Evolutionary conservation across 208 protist species (phyloP).

Genomic region (Polymyxa betae): DNA sequence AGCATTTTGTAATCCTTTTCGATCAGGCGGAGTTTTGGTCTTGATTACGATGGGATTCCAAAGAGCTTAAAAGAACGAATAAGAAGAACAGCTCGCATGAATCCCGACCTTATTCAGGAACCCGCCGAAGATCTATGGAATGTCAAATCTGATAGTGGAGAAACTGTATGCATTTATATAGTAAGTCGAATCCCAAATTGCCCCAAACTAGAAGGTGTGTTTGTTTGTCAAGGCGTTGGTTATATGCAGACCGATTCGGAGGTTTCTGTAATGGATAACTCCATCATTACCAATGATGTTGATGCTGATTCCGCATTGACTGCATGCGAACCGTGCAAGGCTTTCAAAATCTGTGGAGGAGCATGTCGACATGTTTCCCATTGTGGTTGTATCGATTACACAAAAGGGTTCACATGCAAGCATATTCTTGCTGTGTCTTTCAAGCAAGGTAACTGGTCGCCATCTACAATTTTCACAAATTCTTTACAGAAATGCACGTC

Average conservation of each 20-base stretch:
- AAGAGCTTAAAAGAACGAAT: neutral
- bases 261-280: neutral
- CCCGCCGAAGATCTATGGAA: neutral
- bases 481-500: no score
- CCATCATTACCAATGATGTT: neutral
- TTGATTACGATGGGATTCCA: slow-evolving; percentile 23
- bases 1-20: neutral
- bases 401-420: slow-evolving; percentile 42
- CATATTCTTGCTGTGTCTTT: neutral
- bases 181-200: neutral
- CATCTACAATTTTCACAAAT: neutral
- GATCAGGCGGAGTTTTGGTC: neutral
- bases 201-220: neutral
- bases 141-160: neutral
- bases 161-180: neutral
- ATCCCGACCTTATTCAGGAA: neutral
- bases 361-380: neutral
- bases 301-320: neutral
- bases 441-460: neutral
- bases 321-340: slow-evolving; percentile 8
- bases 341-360: neutral
- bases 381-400: slow-evolving; percentile 16
- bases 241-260: no score
- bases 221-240: neutral
- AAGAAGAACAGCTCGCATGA: neutral